Conservation (phyloP, 129 eudicot species). For the Saussurea involucrata region DNA sequence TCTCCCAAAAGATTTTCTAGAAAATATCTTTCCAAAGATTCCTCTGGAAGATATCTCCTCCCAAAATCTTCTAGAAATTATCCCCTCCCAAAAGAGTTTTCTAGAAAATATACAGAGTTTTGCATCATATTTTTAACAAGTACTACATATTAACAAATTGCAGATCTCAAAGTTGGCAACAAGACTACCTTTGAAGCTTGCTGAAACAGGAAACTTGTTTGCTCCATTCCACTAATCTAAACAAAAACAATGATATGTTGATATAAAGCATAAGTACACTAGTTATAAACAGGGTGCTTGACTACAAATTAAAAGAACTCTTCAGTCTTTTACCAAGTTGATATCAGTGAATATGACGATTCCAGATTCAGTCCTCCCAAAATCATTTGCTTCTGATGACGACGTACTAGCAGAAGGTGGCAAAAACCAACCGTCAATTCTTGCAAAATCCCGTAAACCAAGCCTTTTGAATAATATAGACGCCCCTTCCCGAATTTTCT, state of each 20-base stretch:
- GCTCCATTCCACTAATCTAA: constrained; percentile 98
- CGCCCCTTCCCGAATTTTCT: constrained; percentile 77
- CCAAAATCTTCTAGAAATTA: too few species aligned
- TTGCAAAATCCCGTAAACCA: constrained; percentile 89
- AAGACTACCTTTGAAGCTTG: constrained; percentile 88
- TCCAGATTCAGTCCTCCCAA: constrained; percentile 65
- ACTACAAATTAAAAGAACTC: not conserved
- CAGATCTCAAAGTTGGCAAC: not conserved
- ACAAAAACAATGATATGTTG: not conserved
- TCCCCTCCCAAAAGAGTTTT: too few species aligned
- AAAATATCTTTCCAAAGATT: too few species aligned
- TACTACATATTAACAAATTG: not conserved
- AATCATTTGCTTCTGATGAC: constrained; percentile 39
- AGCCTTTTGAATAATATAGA: constrained; percentile 62
- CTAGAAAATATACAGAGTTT: too few species aligned
- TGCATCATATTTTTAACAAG: too few species aligned
- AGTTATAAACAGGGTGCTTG: not conserved
- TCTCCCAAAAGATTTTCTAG: too few species aligned
- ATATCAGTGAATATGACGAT: constrained; percentile 79
- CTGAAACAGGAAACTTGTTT: constrained; percentile 91
- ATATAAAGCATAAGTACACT: not conserved
- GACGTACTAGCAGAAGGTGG: constrained; percentile 47
- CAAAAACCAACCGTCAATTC: constrained; percentile 96
- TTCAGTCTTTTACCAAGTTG: constrained; percentile 55
- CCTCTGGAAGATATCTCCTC: too few species aligned